Base-by-base conservation (phyloP, 306 rosid genomes). In the Sicyos edulis region DNA sequence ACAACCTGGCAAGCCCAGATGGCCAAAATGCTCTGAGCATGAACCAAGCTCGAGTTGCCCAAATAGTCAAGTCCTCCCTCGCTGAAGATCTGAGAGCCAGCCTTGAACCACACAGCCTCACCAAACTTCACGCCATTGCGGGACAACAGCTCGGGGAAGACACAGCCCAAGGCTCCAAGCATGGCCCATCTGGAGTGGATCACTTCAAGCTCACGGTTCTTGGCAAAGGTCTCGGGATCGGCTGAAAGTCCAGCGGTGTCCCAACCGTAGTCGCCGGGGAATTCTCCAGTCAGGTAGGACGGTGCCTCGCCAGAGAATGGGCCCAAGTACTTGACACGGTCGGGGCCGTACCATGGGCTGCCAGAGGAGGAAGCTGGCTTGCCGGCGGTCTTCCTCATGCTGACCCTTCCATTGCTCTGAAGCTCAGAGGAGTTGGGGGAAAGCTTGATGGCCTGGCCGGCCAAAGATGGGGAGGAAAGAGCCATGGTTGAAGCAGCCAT, bases 1-100 rank as follows among this genome's bases (percentile, higher is more conserved):
- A 92, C 21, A 0, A 90, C 96, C 15, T 92, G 96, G 7, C 44
- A 4, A 1, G 98, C 96, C 96, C 96, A 90, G 8, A 92, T 92
- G 58, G 98, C 96, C 59, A 90, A 76, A 67, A 92, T 92, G 82
- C 98, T 92, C n/a, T 92, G 96, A 0, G 98, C 93, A 3, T 92
- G 98, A 61, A 92, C 44, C 85, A 90, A 58, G 85, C 96, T 90
- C 20, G 96, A 90, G 87, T 92, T 92, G 0, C 96, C 98, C 88
- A 92, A 83, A 83, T 92, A 92, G 86, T 92, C 93, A 2, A 92
- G 93, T 11, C 96, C 98, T 3, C 98, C 96, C 73, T 90, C 96
- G 17, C 92, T 90, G 77, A 92, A 92, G 85, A 90, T 90, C 7
- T 92, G 96, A 0, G 96, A 72, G 2, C 96, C 98, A 0, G 96